Evolutionary conservation across 2,329 filamentous ascomycete species (phyloP), one percentile per base, ranked within the genome.

Genomic region (Penicillium sp.): DNA sequence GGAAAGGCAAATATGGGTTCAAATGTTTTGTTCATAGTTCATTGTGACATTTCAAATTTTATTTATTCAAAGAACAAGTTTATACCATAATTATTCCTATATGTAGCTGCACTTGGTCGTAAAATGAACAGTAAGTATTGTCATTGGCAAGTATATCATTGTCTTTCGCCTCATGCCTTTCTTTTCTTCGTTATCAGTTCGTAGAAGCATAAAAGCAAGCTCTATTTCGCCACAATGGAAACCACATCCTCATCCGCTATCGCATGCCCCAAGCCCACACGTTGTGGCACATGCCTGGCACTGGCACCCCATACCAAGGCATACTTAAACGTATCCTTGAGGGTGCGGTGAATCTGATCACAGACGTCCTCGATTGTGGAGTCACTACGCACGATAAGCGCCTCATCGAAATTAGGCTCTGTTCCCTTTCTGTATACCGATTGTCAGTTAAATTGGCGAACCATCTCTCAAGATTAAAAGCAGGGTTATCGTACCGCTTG

Each of bases 281-380:
- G 82, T 80, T 99, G 94, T 33, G 95, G 94, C 33, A 97, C 82
- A 79, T 99, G 95, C 68, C 91, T 86, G 33, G 94, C 94, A 75
- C 93, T 97, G 18, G 92, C 92, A 4, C 94, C 94, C 95, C 95
- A 99, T 0, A 99, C 94, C 63, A 97, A 77, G 3, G 94, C 95
- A 77, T 97, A 97, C 81, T 97, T 99, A 83, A 97, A 99, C 4
- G 92, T 96, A 60, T 99, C 95, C 84, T 97, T 99, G 63, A 99
- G 79, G 25, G 86, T 94, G 59, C 94, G 83, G 77, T 99, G 94
- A 64, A 99, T 89, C 67, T 90, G 86, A 75, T 99, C 94, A 75
- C 94, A 99, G 9, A 99, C 94, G 74, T 99, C 93, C 77, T 97
- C 94, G 69, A 99, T 92, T 12, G 87, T 90, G 69, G 90, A 91